Evolutionary conservation across 1,284 basidiomycete species (phyloP).

Genomic region (Ceratobasidium sp.): DNA sequence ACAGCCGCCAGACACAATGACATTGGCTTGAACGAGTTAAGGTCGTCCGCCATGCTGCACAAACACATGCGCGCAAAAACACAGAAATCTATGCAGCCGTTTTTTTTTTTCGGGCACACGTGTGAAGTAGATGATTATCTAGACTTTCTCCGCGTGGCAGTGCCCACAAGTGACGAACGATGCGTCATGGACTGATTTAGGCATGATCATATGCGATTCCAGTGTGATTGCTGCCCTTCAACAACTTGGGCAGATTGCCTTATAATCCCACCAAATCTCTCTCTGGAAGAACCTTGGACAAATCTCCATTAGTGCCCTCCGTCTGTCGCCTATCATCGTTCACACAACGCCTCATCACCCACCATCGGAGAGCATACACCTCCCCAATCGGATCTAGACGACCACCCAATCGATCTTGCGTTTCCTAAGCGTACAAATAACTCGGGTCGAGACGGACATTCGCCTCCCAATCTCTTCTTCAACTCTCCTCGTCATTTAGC

Average conservation of each 20-base stretch:
- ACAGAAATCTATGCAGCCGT: too few species aligned
- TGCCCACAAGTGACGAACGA: conserved; percentile 18
- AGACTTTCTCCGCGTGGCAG: neutral
- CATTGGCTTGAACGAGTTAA: too few species aligned
- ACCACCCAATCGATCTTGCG: conserved; percentile 26
- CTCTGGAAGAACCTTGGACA: conserved; percentile 10
- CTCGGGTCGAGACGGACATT: conserved; percentile 13
- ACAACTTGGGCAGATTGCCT: conserved; percentile 2
- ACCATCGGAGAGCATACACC: conserved; percentile 25
- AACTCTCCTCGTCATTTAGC: conserved; percentile 10
- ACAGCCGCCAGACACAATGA: too few species aligned
- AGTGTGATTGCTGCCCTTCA: conserved; percentile 8
- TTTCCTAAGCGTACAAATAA: conserved; percentile 23
- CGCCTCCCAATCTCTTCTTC: conserved; percentile 26
- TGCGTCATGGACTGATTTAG: conserved; percentile 28
- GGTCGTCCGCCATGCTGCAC: too few species aligned
- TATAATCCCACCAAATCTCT: neutral
- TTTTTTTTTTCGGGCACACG: neutral
- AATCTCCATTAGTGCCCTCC: neutral
- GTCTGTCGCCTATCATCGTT: conserved; percentile 9
- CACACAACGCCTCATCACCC: conserved; percentile 5
- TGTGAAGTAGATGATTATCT: neutral
- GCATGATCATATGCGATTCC: conserved; percentile 35
- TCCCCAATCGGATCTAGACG: conserved; percentile 23
- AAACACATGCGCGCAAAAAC: too few species aligned